Evolutionary conservation across 495 filamentous ascomycete species (phyloP), one percentile per base, ranked within the genome.

Genomic region (Aspergillus ellipticus): DNA sequence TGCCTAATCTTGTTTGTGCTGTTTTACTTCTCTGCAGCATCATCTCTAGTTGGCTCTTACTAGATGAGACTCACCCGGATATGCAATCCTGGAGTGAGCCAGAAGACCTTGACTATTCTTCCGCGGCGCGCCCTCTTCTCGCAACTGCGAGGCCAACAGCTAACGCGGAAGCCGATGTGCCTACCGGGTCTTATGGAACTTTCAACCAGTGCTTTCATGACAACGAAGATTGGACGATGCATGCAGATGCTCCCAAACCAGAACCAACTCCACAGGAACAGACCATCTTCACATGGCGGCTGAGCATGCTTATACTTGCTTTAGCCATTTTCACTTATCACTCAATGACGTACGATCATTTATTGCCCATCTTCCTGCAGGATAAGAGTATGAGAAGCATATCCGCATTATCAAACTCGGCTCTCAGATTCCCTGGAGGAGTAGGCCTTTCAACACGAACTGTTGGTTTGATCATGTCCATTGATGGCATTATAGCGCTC

Each of bases 301-400:
- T 92, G 37, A 74, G 83, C 56, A 85, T 87, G 75, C 78, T 93
- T 5, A 80, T 90, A 16, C 51, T 87, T 17, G 83, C 89, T 4
- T 74, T 94, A 24, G 85, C 86, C 5, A 89, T 94, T 56, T 94
- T 91, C 72, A 91, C 88, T 1, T 93, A 92, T 56, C 89, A 93
- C 64, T 88, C 84, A 35, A 94, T 94, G 89, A 89, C 87, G 13
- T 94, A 88, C 60, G 89, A 93, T 58, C 87, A 90, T 68, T 80
- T 94, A 0, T 71, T 94, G 33, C 89, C 89, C 5, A 93, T 94
- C 24, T 94, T 92, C 70, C 74, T 92, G 17, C 89, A 93, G 68
- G 89, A 94, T 57, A 75, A 84, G 45, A 76, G 74, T 1, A 60
- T 63, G 5, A 62, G 59, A 20, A 63, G 63, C 29, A 35, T 71